A percentile compares a stretch with the other conserved stretches of the same genome.
Evolutionary conservation across 306 rosid genomes (phyloP).

Genomic region (Gynostemma pentaphyllum): DNA sequence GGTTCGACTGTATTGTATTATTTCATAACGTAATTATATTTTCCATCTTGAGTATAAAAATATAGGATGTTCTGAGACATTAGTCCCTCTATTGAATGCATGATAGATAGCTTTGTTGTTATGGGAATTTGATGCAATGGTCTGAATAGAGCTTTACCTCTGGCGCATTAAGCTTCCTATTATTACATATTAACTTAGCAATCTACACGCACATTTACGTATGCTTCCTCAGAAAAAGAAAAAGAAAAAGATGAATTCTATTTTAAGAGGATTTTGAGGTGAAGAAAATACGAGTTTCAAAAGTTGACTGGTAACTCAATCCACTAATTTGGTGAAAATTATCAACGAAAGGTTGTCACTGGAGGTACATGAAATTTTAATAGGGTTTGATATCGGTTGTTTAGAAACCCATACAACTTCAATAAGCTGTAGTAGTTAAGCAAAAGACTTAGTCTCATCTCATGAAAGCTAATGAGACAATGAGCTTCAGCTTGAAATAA

Average conservation of each 20-base stretch:
- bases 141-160: background rate
- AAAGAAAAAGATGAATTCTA: too few species aligned
- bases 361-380: background rate
- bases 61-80: background rate
- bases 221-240: too few species aligned
- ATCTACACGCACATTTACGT: background rate
- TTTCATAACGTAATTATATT: slow-evolving; percentile 1
- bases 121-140: background rate
- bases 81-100: background rate
- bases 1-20: slow-evolving; percentile 15
- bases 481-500: background rate
- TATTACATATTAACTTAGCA: background rate
- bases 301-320: background rate
- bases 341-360: background rate
- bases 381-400: background rate
- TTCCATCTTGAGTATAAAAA: background rate
- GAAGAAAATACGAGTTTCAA: background rate
- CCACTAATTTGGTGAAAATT: background rate
- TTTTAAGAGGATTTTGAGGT: background rate
- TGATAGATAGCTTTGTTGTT: background rate
- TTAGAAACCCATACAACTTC: too few species aligned
- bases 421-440: background rate
- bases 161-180: background rate
- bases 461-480: background rate
- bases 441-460: background rate